Evolutionary conservation across 139 green algal species (phyloP).

Genomic region (Ettlia oleoabundans): DNA sequence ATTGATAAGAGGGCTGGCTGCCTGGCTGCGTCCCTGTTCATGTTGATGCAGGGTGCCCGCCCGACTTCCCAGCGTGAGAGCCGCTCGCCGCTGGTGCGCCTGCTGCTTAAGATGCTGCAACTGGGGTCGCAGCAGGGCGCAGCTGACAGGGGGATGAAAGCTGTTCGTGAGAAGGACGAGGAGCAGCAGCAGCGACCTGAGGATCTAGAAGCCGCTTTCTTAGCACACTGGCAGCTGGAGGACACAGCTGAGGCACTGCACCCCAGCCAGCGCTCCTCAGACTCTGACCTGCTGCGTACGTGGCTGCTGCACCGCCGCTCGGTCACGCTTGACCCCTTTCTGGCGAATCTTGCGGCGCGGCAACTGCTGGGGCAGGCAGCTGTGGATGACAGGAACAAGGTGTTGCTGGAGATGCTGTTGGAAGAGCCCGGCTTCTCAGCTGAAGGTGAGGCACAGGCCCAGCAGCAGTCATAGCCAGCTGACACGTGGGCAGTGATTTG

Average conservation of each 20-base stretch:
- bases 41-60: background rate
- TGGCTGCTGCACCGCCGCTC: constrained; percentile 14
- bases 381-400: constrained; percentile 9
- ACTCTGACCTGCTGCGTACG: background rate
- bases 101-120: constrained; percentile 15
- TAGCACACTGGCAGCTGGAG: constrained; percentile 15
- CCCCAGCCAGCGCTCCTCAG: background rate
- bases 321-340: background rate
- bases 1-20: background rate
- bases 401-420: constrained; percentile 33
- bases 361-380: constrained; percentile 19
- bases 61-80: constrained; percentile 22
- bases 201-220: constrained; percentile 5
- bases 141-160: background rate
- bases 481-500: too few species aligned
- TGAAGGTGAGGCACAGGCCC: background rate
- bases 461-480: too few species aligned
- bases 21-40: background rate
- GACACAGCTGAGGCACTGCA: constrained; percentile 17
- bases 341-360: background rate
- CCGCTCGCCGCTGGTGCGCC: constrained; percentile 21
- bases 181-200: background rate
- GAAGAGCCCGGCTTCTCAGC: constrained; percentile 17
- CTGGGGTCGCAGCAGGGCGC: background rate
- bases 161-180: background rate